A percentile compares a stretch with the other conserved stretches of the same genome.
These are phyloP conservation scores for Leccinum olivaceopallidum DNA, from an alignment of 768 basidiomycete species.

Conservation along the genomic window DNA sequence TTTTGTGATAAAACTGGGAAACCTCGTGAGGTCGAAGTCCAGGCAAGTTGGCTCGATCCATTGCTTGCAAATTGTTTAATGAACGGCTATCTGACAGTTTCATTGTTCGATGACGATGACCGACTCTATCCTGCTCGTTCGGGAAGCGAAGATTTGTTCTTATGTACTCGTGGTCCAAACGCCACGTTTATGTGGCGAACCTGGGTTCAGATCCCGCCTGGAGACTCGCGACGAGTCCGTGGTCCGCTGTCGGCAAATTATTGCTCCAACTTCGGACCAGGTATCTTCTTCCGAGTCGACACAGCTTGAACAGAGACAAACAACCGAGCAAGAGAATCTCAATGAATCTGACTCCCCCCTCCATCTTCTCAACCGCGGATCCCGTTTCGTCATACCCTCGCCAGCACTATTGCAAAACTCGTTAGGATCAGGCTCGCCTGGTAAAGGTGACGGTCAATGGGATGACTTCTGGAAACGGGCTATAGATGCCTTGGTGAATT, in stretches of 20 bases:
- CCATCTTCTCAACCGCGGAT: constrained; percentile 49
- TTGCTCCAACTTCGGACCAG: constrained; percentile 32
- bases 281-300: constrained; percentile 28
- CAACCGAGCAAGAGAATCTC: constrained; percentile 34
- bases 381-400: constrained; percentile 45
- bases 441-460: constrained; percentile 20
- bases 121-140: constrained; percentile 87
- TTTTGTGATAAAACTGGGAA: constrained; percentile 90
- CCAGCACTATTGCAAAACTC: constrained; percentile 20
- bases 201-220: constrained; percentile 81
- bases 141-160: constrained; percentile 91
- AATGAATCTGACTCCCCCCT: constrained; percentile 58
- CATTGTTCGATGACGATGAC: constrained; percentile 96
- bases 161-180: constrained; percentile 95
- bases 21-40: constrained; percentile 90
- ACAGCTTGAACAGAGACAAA: constrained; percentile 32
- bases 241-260: constrained; percentile 80
- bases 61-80: constrained; percentile 6
- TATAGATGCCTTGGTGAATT: constrained; percentile 30
- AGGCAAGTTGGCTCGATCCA: constrained; percentile 52
- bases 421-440: constrained; percentile 15
- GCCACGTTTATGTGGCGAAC: constrained; percentile 89
- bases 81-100: constrained; percentile 51
- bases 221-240: constrained; percentile 65
- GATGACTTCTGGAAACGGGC: constrained; percentile 31